Evolutionary conservation across 179 eudicot genomes (phyloP), one percentile per base, ranked within the genome.

Genomic region (Pouteria campechiana): DNA sequence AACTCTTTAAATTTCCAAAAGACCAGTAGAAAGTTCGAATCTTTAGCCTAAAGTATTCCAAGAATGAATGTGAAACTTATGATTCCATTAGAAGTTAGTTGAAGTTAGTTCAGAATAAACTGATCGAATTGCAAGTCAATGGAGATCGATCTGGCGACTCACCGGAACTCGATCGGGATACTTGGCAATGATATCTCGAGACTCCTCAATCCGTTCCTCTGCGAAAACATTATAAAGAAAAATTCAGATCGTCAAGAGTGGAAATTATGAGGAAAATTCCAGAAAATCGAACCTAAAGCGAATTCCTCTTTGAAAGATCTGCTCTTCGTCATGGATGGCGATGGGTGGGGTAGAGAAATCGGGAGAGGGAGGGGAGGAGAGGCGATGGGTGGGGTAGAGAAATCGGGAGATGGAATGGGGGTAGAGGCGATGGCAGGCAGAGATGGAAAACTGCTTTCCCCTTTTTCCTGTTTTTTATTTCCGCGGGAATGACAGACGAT

Each of bases 81-180:
- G 23, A 3, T 2, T 3, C 24, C 29, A 12, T 21, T 13, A 18
- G 23, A 3, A 22, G 31, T n/a, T 19, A 21, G 6, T 20, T 41
- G 11, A 24, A 12, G 14, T 18, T 32, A n/a, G 10, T 8, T 37
- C 6, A 6, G 14, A 12, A 17, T 31, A 11, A 35, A 47, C 28
- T 12, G 28, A 13, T 23, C 10, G 36, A 8, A 9, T 6, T 27
- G 11, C 4, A 2, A 23, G 3, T 29, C 16, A 3, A 16, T 13
- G 9, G 12, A 39, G n/a, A 22, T 32, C 41, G 1, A 33, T 0
- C 0, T 17, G 25, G 7, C 18, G 37, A 47, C 65, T 46, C 43
- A 89, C 95, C 12, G 97, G 97, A 6, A 89, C 45, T 17, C 97
- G 81, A 40, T 81, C 89, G 37, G 93, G 89, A 43, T 75, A 89